phyloP scores from a whole-genome alignment of 2,329 filamentous ascomycete genomes.

The Monosporascus sp. region DNA sequence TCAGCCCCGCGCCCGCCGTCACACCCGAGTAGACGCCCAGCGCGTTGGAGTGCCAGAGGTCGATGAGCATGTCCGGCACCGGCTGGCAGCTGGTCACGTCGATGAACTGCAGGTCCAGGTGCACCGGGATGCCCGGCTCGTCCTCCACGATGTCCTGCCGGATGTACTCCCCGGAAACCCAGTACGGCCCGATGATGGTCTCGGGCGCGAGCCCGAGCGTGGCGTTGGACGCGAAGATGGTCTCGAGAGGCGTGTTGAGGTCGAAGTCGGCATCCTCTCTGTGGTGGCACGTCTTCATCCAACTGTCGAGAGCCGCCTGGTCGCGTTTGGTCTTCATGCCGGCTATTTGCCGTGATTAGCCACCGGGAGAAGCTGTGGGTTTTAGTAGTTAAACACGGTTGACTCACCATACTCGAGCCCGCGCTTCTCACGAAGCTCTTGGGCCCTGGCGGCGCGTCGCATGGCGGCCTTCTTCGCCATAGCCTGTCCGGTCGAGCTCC shows the following conservation, averaged over 20 bases:
- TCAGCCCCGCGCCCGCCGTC: constrained; percentile 26
- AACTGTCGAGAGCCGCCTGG: constrained; percentile 12
- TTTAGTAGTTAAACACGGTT: neutral
- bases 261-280: constrained; percentile 12
- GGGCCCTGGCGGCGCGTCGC: constrained; percentile 27
- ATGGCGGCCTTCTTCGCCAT: constrained; percentile 28
- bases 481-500: constrained; percentile 25
- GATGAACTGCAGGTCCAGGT: constrained; percentile 31
- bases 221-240: constrained; percentile 16
- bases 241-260: constrained; percentile 10
- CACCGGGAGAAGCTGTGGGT: neutral
- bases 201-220: constrained; percentile 16
- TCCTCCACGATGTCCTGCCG: constrained; percentile 28
- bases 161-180: constrained; percentile 28
- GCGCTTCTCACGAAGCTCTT: constrained; percentile 29
- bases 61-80: constrained; percentile 25
- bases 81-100: constrained; percentile 27
- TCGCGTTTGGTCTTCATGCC: constrained; percentile 15
- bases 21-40: constrained; percentile 36
- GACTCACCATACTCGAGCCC: constrained; percentile 14
- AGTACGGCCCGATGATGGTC: constrained; percentile 18
- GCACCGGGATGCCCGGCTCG: constrained; percentile 28
- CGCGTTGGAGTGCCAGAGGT: constrained; percentile 33
- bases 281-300: constrained; percentile 15
- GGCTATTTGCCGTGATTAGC: constrained; percentile 3